Percentiles rank a stretch among this genome's conserved stretches.
These are phyloP conservation scores for Gossypium sturtianum DNA, from an alignment of 345 rosid genomes.

Conservation along the genomic window DNA sequence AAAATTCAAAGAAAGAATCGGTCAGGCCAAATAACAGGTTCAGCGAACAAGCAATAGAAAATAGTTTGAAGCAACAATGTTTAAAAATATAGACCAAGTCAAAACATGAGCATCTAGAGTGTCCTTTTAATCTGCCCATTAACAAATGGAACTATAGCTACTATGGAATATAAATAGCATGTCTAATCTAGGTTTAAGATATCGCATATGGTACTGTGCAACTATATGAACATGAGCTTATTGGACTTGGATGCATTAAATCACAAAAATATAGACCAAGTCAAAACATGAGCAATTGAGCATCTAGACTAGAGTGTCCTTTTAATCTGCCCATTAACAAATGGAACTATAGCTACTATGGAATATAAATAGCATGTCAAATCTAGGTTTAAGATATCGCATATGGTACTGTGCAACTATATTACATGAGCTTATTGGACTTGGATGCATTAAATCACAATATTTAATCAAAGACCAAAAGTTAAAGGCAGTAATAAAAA, in stretches of 20 bases:
- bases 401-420: background rate
- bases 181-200: background rate
- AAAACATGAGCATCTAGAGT: background rate
- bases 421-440: background rate
- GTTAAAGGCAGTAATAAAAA: background rate
- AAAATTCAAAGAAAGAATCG: background rate
- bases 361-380: background rate
- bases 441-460: background rate
- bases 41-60: background rate
- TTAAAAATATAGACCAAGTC: background rate
- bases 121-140: background rate
- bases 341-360: background rate
- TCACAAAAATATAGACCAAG: background rate
- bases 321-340: background rate
- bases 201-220: background rate
- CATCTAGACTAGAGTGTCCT: background rate
- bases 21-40: background rate
- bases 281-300: background rate
- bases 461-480: background rate
- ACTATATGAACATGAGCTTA: background rate
- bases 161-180: background rate
- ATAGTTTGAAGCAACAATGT: background rate
- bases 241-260: background rate
- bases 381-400: background rate
- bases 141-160: background rate